Conservation (phyloP, 1,284 basidiomycete species). For the Cutaneotrichosporon sp. region DNA sequence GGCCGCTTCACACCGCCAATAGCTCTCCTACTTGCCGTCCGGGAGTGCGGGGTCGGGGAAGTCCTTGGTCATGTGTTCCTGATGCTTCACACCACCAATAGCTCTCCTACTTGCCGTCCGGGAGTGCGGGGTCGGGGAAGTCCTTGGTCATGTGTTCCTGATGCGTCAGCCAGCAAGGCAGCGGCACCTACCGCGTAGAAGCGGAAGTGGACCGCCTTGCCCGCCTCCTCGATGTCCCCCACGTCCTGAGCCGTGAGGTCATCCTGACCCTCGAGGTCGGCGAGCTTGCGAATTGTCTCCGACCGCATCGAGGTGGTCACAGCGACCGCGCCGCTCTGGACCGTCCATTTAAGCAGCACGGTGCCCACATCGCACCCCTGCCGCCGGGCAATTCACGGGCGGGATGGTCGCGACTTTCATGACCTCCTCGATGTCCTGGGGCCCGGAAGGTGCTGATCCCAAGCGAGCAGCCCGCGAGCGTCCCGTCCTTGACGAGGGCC, state of each 20-base stretch:
- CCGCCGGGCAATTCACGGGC: slow-evolving; percentile 60
- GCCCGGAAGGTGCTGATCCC: slow-evolving; percentile 51
- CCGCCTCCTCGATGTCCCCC: slow-evolving; percentile 62
- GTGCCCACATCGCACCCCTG: slow-evolving; percentile 58
- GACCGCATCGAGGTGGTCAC: slow-evolving; percentile 71
- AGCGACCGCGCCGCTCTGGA: slow-evolving; percentile 60
- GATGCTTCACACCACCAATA: no score
- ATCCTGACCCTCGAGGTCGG: slow-evolving; percentile 60
- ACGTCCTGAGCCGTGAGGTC: slow-evolving; percentile 67
- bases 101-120: no score
- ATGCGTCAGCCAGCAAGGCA: no score
- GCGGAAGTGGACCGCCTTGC: slow-evolving; percentile 63
- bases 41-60: slow-evolving; percentile 49
- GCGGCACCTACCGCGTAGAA: no score
- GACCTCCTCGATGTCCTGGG: slow-evolving; percentile 44
- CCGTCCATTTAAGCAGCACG: slow-evolving; percentile 64
- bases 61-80: slow-evolving; percentile 48
- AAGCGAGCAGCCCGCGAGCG: slow-evolving; percentile 60
- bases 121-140: slow-evolving; percentile 47
- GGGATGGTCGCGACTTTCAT: slow-evolving; percentile 58
- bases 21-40: no score
- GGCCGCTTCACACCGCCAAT: no score
- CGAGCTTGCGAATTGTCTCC: slow-evolving; percentile 65
- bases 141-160: slow-evolving; percentile 49
- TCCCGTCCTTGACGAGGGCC: slow-evolving; percentile 55